Percentiles rank a stretch among this genome's conserved stretches.
phyloP scores from a whole-genome alignment of 1,139 yeast species.

The Pichia sp. region DNA sequence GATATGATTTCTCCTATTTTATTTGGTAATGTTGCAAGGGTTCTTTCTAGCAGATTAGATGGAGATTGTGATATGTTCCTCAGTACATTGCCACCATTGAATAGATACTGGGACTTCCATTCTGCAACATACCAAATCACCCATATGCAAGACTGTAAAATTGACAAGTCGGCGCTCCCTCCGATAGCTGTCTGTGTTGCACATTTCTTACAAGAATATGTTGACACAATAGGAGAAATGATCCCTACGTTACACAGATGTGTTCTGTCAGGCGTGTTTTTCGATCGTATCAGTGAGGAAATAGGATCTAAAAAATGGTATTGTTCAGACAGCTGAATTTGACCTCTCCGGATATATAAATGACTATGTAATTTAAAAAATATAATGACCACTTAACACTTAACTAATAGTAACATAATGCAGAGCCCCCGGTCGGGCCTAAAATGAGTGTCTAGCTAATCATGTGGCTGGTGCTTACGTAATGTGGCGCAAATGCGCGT shows the following conservation, averaged over 20 bases:
- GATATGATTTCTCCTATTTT: constrained; percentile 61
- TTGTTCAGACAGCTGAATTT: too few species aligned
- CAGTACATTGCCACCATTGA: constrained; percentile 32
- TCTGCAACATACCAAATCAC: constrained; percentile 35
- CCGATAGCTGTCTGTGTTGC: constrained; percentile 35
- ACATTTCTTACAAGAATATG: constrained; percentile 41
- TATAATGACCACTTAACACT: too few species aligned
- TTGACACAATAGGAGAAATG: constrained; percentile 28
- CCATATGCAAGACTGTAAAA: constrained; percentile 34
- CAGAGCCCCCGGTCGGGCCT: too few species aligned
- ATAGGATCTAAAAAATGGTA: not conserved
- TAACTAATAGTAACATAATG: too few species aligned
- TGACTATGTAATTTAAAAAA: too few species aligned
- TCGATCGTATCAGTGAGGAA: constrained; percentile 10
- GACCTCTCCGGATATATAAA: too few species aligned
- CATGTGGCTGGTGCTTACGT: too few species aligned
- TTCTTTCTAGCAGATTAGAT: constrained; percentile 37
- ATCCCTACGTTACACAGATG: constrained; percentile 30
- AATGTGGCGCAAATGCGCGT: too few species aligned
- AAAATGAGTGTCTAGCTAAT: too few species aligned
- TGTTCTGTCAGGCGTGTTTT: constrained; percentile 29
- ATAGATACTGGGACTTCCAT: constrained; percentile 44
- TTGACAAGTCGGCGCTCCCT: constrained; percentile 31
- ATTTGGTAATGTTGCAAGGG: constrained; percentile 50
- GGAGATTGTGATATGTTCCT: constrained; percentile 30